Percentiles rank a stretch among this genome's conserved stretches.
These are phyloP conservation scores for Sarcomyxa edulis DNA, from an alignment of 768 basidiomycete species.

Conservation along the genomic window DNA sequence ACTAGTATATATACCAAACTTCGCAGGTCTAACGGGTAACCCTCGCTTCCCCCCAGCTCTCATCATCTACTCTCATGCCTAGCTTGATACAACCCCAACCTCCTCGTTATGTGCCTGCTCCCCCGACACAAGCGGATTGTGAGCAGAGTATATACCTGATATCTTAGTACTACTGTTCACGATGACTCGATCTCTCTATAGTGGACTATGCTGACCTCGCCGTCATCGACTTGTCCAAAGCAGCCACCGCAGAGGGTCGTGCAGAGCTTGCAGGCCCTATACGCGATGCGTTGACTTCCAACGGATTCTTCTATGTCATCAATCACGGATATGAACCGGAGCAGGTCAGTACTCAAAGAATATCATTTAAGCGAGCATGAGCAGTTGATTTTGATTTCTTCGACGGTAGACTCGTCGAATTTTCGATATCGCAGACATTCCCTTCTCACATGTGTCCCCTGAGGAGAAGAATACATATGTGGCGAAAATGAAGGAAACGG, in stretches of 20 bases:
- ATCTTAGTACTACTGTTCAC: not conserved
- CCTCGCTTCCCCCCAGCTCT: too few species aligned
- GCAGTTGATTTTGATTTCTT: too few species aligned
- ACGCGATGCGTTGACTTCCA: conserved; percentile 30
- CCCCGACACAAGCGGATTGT: conserved; percentile 25
- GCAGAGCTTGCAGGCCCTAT: conserved; percentile 23
- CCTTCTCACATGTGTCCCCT: conserved; percentile 32
- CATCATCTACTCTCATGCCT: conserved; percentile 20
- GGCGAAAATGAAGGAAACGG: conserved; percentile 33
- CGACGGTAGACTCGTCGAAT: conserved; percentile 45
- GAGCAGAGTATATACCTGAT: conserved; percentile 9
- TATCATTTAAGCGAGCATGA: too few species aligned
- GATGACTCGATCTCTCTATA: conserved; percentile 11
- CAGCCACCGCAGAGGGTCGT: conserved; percentile 21
- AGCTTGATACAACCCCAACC: conserved; percentile 17
- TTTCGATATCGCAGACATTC: conserved; percentile 44
- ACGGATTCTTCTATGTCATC: too few species aligned
- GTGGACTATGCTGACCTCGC: conserved; percentile 38
- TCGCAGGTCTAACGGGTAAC: too few species aligned
- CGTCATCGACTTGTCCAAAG: conserved; percentile 30
- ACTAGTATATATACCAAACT: too few species aligned
- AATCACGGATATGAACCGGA: too few species aligned
- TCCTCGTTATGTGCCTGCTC: conserved; percentile 27
- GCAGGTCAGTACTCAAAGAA: too few species aligned
- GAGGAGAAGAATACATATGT: conserved; percentile 38